A percentile compares a stretch with the other conserved stretches of the same genome.
These are phyloP conservation scores for Aspergillus coremiiformis DNA, from an alignment of 495 filamentous ascomycete genomes.

Conservation along the genomic window DNA sequence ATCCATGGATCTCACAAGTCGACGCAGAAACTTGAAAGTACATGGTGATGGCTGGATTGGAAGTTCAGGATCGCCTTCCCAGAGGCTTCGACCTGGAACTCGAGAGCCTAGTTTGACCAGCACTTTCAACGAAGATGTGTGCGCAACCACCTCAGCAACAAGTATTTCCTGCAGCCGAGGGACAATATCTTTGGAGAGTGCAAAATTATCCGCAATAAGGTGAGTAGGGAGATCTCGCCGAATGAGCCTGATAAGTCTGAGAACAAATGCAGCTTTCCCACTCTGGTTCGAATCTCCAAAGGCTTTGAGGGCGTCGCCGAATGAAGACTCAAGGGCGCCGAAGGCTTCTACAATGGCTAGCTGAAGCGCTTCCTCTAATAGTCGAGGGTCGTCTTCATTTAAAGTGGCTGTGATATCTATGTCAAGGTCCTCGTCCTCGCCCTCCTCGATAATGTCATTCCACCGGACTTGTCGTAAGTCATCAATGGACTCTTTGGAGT, in stretches of 20 bases:
- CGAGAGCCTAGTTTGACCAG: constrained; percentile 3
- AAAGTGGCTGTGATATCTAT: constrained; percentile 52
- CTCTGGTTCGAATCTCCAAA: constrained; percentile 39
- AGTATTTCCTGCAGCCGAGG: constrained; percentile 52
- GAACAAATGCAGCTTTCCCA: constrained; percentile 57
- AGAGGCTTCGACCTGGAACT: constrained; percentile 52
- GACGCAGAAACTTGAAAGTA: constrained; percentile 66
- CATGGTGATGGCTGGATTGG: constrained; percentile 77
- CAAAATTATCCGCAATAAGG: constrained; percentile 31
- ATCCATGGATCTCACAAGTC: constrained; percentile 59
- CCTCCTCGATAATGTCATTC: constrained; percentile 68
- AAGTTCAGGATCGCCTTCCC: constrained; percentile 69
- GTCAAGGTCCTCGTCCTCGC: constrained; percentile 67
- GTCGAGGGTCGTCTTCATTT: constrained; percentile 63
- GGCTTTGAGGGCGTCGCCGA: constrained; percentile 41
- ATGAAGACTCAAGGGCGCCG: constrained; percentile 45
- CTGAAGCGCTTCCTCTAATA: constrained; percentile 54
- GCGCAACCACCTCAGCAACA: constrained; percentile 27
- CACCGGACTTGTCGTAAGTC: constrained; percentile 61
- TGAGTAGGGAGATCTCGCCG: constrained; percentile 52
- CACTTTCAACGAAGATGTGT: constrained; percentile 9
- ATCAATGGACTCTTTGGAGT: constrained; percentile 53
- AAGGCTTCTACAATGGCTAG: constrained; percentile 52
- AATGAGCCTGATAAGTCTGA: constrained; percentile 72
- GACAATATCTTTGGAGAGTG: constrained; percentile 39